Percentiles rank a stretch among this genome's conserved stretches.
These are phyloP conservation scores for Xylaria multiplex DNA, from an alignment of 2,329 filamentous ascomycete species.

Conservation along the genomic window DNA sequence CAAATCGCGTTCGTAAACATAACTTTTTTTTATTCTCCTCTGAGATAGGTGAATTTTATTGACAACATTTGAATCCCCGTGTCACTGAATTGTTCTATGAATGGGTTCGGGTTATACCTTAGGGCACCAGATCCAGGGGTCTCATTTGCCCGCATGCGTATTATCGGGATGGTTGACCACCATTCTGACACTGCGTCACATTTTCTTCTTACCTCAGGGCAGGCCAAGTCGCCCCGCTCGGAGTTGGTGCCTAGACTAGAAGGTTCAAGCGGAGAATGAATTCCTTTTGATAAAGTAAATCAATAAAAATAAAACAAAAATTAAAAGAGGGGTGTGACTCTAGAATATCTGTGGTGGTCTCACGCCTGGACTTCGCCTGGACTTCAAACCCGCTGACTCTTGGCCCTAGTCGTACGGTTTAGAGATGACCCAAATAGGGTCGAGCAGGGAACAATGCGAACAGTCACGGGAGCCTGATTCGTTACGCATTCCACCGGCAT, in stretches of 20 bases:
- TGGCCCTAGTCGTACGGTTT: neutral
- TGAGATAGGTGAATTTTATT: neutral
- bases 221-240: conserved; percentile 14
- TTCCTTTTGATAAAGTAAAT: conserved; percentile 5
- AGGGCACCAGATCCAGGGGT: neutral
- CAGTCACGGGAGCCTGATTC: neutral
- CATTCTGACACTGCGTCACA: conserved; percentile 20
- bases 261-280: conserved; percentile 22
- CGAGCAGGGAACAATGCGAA: conserved; percentile 14
- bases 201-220: conserved; percentile 17
- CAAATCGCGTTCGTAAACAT: conserved; percentile 19
- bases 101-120: conserved; percentile 12
- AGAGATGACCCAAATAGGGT: conserved; percentile 6
- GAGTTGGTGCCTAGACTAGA: conserved; percentile 22
- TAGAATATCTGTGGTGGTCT: conserved; percentile 16
- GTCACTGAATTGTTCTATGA: neutral
- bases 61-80: neutral
- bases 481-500: conserved; percentile 2
- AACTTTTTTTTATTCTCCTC: neutral
- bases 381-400: conserved; percentile 22
- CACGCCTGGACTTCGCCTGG: conserved; percentile 8
- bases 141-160: conserved; percentile 1
- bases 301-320: too few species aligned
- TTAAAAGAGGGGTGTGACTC: conserved; percentile 10
- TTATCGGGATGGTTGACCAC: conserved; percentile 6